phyloP scores from a whole-genome alignment of 305 asterid genomes.

The Ruellia speciosa region DNA sequence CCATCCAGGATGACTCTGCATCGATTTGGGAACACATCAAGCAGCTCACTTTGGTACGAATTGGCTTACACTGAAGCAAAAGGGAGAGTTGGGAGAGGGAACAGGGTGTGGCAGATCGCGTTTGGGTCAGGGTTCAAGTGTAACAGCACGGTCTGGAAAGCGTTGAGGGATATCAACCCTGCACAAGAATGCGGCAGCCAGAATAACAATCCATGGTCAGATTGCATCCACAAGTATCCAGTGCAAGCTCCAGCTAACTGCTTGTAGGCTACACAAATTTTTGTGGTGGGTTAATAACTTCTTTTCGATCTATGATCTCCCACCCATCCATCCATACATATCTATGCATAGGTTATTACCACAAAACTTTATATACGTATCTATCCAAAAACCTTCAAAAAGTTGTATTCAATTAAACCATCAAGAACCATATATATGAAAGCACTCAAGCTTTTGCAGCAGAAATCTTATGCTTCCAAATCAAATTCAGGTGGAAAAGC shows the following conservation, averaged over 20 bases:
- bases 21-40: slow-evolving; percentile 67
- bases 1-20: slow-evolving; percentile 74
- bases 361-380: no score
- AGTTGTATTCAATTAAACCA: no score
- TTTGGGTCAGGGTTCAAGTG: slow-evolving; percentile 82
- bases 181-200: slow-evolving; percentile 21
- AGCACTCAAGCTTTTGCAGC: no score
- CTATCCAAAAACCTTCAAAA: no score
- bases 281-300: no score
- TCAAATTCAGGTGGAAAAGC: no score
- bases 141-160: slow-evolving; percentile 66
- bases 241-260: slow-evolving; percentile 9
- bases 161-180: slow-evolving; percentile 31
- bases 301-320: no score
- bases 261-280: no score
- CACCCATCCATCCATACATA: no score
- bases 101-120: slow-evolving; percentile 65
- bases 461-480: no score
- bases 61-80: slow-evolving; percentile 58
- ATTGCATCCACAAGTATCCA: slow-evolving; percentile 45
- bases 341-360: no score
- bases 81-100: slow-evolving; percentile 44
- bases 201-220: slow-evolving; percentile 45
- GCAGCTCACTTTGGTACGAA: slow-evolving; percentile 72
- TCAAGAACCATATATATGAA: no score